Evolutionary conservation across 2,329 filamentous ascomycete species (phyloP), one percentile per base, ranked within the genome.

Genomic region (Cytospora piceicola): DNA sequence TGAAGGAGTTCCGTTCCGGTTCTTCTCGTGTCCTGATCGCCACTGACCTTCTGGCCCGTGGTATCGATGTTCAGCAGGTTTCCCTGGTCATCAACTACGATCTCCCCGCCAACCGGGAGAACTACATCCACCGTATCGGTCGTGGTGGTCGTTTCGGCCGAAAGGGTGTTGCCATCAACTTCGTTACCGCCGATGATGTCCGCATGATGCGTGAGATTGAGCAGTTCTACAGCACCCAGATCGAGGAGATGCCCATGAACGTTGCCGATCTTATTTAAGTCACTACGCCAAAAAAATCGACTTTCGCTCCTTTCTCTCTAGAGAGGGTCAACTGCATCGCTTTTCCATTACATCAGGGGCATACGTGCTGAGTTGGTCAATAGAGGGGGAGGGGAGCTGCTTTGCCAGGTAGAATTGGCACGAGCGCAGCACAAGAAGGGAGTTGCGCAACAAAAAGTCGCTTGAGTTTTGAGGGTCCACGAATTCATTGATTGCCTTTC

Each of bases 111-210:
- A 98, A 99, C 80, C 93, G 95, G 85, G 95, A 99, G 81, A 99
- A 99, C 83, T 99, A 99, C 80, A 98, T 99, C 79, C 95, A 99
- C 83, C 90, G 95, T 73, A 99, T 99, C 73, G 95, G 95, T 76
- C 89, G 95, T 76, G 95, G 92, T 76, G 95, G 95, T 72, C 88
- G 95, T 72, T 99, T 99, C 74, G 95, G 95, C 74, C 88, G 95
- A 74, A 99, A 99, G 84, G 95, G 95, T 85, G 95, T 99, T 71
- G 95, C 95, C 46, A 99, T 99, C 85, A 99, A 99, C 83, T 99
- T 99, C 75, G 95, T 99, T 71, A 99, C 95, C 3, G 96, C 92
- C 75, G 95, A 99, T 73, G 95, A 99, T 77, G 95, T 99, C 67
- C 91, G 95, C 76, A 99, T 99, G 76, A 85, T 99, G 74, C 89